Conservation (phyloP, 2,329 filamentous ascomycete genomes). For the Nigrospora oryzae region DNA sequence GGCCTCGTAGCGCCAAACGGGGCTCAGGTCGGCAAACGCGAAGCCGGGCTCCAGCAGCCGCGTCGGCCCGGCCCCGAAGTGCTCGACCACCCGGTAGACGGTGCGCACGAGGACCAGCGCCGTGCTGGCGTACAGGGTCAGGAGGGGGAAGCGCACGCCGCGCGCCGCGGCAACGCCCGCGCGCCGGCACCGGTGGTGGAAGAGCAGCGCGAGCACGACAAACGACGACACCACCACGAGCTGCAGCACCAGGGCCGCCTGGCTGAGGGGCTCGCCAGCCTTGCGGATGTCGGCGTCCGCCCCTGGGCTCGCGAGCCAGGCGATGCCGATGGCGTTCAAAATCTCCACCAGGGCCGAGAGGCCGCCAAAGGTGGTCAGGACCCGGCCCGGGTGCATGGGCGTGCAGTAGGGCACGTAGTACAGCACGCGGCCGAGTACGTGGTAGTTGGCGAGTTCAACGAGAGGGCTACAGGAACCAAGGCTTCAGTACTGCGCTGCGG, state of each 20-base stretch:
- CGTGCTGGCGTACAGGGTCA: slow-evolving; percentile 27
- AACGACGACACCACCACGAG: slow-evolving; percentile 28
- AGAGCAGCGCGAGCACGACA: slow-evolving; percentile 21
- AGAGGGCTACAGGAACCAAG: slow-evolving; percentile 27
- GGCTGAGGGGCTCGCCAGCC: slow-evolving; percentile 5
- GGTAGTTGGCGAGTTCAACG: slow-evolving; percentile 53
- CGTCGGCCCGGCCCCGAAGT: slow-evolving; percentile 26
- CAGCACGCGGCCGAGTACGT: slow-evolving; percentile 49
- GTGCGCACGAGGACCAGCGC: slow-evolving; percentile 30
- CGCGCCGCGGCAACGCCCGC: slow-evolving; percentile 9
- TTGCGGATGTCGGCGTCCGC: slow-evolving; percentile 1
- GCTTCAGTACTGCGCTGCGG: no score
- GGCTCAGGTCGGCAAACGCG: slow-evolving; percentile 17
- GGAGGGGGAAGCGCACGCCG: slow-evolving; percentile 14
- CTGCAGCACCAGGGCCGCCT: slow-evolving; percentile 24
- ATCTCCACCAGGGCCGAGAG: slow-evolving; percentile 27
- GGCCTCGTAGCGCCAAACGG: slow-evolving; percentile 32
- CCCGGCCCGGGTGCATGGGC: slow-evolving; percentile 36
- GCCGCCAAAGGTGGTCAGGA: slow-evolving; percentile 35
- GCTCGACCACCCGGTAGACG: slow-evolving; percentile 33
- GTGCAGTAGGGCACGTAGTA: slow-evolving; percentile 52
- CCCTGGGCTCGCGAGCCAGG: slow-evolving; percentile 14
- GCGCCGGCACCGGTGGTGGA: slow-evolving; percentile 19
- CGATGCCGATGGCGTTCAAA: slow-evolving; percentile 23
- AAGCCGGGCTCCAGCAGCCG: slow-evolving; percentile 20